Conservation (phyloP, 805 yeast genomes). For the Clavispora phyllophila region DNA sequence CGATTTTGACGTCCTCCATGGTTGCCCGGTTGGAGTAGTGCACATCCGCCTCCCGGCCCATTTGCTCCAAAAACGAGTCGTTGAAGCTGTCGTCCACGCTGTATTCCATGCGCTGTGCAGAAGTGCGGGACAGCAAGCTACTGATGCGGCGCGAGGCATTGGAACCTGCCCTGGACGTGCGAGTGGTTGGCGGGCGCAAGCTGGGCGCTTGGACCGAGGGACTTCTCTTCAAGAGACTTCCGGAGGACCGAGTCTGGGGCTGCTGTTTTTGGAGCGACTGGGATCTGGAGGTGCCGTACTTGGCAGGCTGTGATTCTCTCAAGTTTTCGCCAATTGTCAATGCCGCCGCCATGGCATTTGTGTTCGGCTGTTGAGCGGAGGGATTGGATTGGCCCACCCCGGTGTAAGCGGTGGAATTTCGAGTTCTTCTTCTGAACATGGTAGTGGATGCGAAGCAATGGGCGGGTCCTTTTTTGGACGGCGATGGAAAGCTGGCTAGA, state of each 20-base stretch:
- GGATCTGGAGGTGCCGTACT: slow-evolving; percentile 8
- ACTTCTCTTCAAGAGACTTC: slow-evolving; percentile 13
- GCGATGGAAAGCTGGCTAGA: not conserved
- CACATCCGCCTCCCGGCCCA: slow-evolving; percentile 18
- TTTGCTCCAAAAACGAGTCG: slow-evolving; percentile 28
- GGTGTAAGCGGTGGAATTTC: slow-evolving; percentile 34
- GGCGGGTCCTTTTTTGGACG: not conserved
- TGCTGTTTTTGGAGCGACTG: slow-evolving; percentile 12
- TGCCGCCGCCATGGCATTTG: slow-evolving; percentile 42
- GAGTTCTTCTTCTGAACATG: slow-evolving; percentile 28
- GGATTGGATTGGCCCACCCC: slow-evolving; percentile 38
- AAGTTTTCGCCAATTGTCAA: slow-evolving; percentile 35
- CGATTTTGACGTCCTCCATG: slow-evolving; percentile 31
- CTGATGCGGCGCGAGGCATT: not conserved
- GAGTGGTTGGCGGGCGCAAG: not conserved
- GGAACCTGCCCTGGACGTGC: not conserved
- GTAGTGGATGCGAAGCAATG: not conserved
- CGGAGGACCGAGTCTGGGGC: slow-evolving; percentile 6
- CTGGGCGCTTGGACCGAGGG: slow-evolving; percentile 10
- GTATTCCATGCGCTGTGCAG: slow-evolving; percentile 4
- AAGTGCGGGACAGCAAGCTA: slow-evolving; percentile 6
- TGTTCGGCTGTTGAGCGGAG: slow-evolving; percentile 29
- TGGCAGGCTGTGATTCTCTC: slow-evolving; percentile 16
- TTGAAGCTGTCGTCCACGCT: slow-evolving; percentile 28
- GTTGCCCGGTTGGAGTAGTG: slow-evolving; percentile 29